Evolutionary conservation across 2,329 filamentous ascomycete genomes (phyloP), one percentile per base, ranked within the genome.

Genomic region (Rachicladosporium sp.): DNA sequence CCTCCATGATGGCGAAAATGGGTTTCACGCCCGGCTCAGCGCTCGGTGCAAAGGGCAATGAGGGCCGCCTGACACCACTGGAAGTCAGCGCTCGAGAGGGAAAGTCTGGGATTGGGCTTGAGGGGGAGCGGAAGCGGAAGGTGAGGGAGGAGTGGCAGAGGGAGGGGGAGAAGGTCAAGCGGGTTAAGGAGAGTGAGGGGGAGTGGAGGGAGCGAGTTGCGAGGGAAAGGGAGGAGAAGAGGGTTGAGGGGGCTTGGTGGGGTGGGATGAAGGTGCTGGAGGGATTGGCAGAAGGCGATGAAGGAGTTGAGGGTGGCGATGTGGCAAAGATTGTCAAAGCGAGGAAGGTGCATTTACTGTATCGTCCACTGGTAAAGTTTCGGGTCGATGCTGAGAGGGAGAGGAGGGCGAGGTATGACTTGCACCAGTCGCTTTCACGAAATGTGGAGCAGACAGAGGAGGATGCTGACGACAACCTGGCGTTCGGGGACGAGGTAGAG

Each of bases 1-100:
- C 93, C 45, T 78, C 84, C 48, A 95, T 98, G 86, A 94, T 98
- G 88, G 81, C 85, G 13, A 89, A 85, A 61, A 84, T 98, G 71
- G 91, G 91, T 1, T 98, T 93, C 65, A 80, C 77, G 42, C 68
- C 75, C 12, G 87, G 88, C 15, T 77, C 76, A 29, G 72, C 78
- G 0, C 67, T 96, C 3, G 91, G 91, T 1, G 76, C 73, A 50
- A 66, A 69, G n/a, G 63, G 64, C 6, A 61, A 57, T 21, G 46
- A 48, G 40, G 51, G 63, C 36, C 63, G 71, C 31, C 68, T 74
- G 2, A 84, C 93, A 57, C 91, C 91, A 0, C 76, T 98, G 42
- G 69, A 74, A 29, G 68, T 94, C 36, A 70, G 71, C 42, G 63
- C 93, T 54, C 93, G 91, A 58, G 82, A 87, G 38, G 82, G 82